Evolutionary conservation across 2,329 filamentous ascomycete species (phyloP).

Genomic region (Apiospora aurea): DNA sequence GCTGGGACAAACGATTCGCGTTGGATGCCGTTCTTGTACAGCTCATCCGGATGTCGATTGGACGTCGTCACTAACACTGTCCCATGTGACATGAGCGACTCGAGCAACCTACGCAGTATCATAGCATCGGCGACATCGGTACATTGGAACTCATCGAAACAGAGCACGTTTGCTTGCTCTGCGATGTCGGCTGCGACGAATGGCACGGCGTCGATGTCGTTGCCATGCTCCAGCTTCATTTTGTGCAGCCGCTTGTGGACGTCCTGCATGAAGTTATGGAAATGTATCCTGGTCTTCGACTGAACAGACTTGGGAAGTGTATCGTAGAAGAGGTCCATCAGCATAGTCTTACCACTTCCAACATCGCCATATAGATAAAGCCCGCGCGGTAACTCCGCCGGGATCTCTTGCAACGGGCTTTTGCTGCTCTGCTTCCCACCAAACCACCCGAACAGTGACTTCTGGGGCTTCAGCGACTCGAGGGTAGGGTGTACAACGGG

Average conservation of each 20-base stretch:
- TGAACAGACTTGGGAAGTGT: slow-evolving; percentile 82
- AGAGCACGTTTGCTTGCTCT: slow-evolving; percentile 82
- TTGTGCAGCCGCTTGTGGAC: slow-evolving; percentile 90
- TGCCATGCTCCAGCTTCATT: slow-evolving; percentile 88
- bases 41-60: slow-evolving; percentile 93
- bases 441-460: slow-evolving; percentile 68
- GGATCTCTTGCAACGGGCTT: slow-evolving; percentile 60
- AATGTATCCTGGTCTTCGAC: slow-evolving; percentile 92
- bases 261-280: slow-evolving; percentile 99
- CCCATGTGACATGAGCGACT: slow-evolving; percentile 94
- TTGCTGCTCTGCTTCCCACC: slow-evolving; percentile 52
- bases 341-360: slow-evolving; percentile 97
- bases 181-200: slow-evolving; percentile 96
- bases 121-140: slow-evolving; percentile 98
- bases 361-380: slow-evolving; percentile 97
- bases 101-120: slow-evolving; percentile 88
- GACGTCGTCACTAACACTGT: slow-evolving; percentile 95
- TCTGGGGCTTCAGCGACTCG: slow-evolving; percentile 69
- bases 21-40: slow-evolving; percentile 98
- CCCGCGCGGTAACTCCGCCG: slow-evolving; percentile 80
- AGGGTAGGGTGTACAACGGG: slow-evolving; percentile 79
- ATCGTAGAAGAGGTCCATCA: slow-evolving; percentile 98
- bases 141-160: slow-evolving; percentile 99
- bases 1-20: slow-evolving; percentile 94
- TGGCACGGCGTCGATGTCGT: slow-evolving; percentile 87